phyloP scores from a whole-genome alignment of 2,329 filamentous ascomycete species.

The Penicillium sp. region DNA sequence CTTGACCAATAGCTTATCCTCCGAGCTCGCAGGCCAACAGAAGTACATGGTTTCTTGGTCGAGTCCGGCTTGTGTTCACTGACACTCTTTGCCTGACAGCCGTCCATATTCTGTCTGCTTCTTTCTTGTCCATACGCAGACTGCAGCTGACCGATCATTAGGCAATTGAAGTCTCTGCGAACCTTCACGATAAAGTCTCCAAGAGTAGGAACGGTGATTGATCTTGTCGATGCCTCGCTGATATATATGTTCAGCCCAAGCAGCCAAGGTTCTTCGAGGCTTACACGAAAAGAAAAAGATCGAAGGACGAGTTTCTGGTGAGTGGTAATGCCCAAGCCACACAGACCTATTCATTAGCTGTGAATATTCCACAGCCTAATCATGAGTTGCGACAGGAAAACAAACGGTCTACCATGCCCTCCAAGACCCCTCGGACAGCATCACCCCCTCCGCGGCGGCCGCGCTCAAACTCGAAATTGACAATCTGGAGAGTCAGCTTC shows the following conservation, averaged over 20 bases:
- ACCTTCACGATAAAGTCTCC: conserved; percentile 62
- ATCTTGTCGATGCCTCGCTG: not conserved
- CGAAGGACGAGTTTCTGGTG: conserved; percentile 58
- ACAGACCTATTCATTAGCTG: not conserved
- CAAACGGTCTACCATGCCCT: conserved; percentile 62
- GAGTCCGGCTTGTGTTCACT: not conserved
- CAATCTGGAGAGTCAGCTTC: conserved; percentile 48
- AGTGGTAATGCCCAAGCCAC: conserved; percentile 8
- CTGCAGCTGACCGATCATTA: conserved; percentile 15
- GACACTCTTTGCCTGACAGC: conserved; percentile 33
- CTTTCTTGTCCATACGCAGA: not conserved
- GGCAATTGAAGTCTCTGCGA: conserved; percentile 61
- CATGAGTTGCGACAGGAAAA: conserved; percentile 51
- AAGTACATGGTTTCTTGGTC: conserved; percentile 41
- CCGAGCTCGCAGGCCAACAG: conserved; percentile 44
- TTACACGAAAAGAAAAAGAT: conserved; percentile 63
- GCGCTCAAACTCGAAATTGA: conserved; percentile 53
- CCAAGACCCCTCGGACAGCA: conserved; percentile 54
- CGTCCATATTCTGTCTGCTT: conserved; percentile 56
- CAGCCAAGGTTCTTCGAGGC: conserved; percentile 64
- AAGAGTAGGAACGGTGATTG: conserved; percentile 48
- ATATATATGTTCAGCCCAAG: conserved; percentile 46
- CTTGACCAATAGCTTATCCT: not conserved
- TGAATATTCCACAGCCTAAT: too few species aligned
- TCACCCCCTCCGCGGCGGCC: conserved; percentile 51